Evolutionary conservation across 352 stramenopile species (phyloP).

Genomic region (Phytopythium aichiense): DNA sequence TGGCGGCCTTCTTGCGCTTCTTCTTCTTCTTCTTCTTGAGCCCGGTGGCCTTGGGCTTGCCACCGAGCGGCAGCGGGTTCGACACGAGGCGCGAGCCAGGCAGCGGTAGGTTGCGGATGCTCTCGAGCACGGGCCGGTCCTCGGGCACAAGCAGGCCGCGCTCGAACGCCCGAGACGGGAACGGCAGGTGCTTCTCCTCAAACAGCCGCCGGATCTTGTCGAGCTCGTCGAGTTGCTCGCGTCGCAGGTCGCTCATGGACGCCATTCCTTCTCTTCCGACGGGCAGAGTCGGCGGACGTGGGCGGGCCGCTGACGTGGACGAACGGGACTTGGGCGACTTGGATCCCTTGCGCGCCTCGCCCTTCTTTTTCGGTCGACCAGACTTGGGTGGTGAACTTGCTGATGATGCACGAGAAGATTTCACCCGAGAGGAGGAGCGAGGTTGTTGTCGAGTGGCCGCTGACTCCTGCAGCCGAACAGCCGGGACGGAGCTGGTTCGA

Average conservation of each 20-base stretch:
- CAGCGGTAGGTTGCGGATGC: constrained; percentile 46
- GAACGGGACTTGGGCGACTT: constrained; percentile 3
- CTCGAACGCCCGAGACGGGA: constrained; percentile 36
- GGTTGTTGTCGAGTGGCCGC: neutral
- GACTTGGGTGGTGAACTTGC: neutral
- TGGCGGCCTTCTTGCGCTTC: constrained; percentile 5
- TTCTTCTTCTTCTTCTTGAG: constrained; percentile 51
- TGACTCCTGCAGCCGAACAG: neutral
- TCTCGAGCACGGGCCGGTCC: constrained; percentile 45
- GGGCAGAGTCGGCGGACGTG: neutral
- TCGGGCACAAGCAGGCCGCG: constrained; percentile 57
- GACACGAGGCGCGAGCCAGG: constrained; percentile 34
- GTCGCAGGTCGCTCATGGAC: constrained; percentile 50
- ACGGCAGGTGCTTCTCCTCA: constrained; percentile 40
- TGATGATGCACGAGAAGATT: neutral
- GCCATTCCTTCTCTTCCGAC: constrained; percentile 1
- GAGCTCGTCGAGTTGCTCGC: constrained; percentile 50
- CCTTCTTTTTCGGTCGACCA: constrained; percentile 1
- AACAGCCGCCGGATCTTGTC: constrained; percentile 65
- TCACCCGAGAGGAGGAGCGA: neutral
- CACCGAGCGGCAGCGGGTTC: constrained; percentile 39
- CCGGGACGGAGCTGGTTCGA: neutral
- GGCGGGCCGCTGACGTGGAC: neutral
- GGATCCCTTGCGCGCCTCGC: neutral
- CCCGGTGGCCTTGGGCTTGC: constrained; percentile 38